A percentile compares a stretch with the other conserved stretches of the same genome.
These are phyloP conservation scores for Vitis cinerea DNA, from an alignment of 164 flowering plant species.

Conservation along the genomic window DNA sequence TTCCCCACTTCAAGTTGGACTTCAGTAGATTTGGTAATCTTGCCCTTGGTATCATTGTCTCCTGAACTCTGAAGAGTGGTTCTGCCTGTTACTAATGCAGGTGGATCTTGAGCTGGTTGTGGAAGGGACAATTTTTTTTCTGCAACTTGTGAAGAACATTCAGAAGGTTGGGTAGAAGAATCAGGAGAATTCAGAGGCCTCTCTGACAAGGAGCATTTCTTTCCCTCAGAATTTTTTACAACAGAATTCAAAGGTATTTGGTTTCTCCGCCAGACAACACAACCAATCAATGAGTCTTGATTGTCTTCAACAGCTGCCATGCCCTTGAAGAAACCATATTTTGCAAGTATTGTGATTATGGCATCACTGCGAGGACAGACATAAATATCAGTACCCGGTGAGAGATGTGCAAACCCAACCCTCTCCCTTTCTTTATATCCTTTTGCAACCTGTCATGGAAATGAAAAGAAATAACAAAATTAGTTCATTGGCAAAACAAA, in stretches of 20 bases:
- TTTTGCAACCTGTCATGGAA: conserved; percentile 40
- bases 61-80: conserved; percentile 7
- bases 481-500: not conserved
- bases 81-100: not conserved
- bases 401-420: conserved; percentile 51
- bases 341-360: conserved; percentile 56
- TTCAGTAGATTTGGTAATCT: conserved; percentile 6
- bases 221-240: conserved; percentile 24
- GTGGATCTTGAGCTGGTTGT: conserved; percentile 13
- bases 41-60: conserved; percentile 10
- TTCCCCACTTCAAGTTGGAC: conserved; percentile 5
- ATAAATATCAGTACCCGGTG: conserved; percentile 47
- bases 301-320: conserved; percentile 47
- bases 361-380: conserved; percentile 56
- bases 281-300: conserved; percentile 47
- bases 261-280: conserved; percentile 61
- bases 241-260: conserved; percentile 19
- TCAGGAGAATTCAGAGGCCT: conserved; percentile 20
- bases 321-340: conserved; percentile 66
- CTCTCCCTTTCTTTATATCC: conserved; percentile 36
- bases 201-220: conserved; percentile 7
- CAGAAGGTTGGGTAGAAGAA: not conserved
- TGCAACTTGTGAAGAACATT: not conserved
- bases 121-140: conserved; percentile 4
- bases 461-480: conserved; percentile 1